Conservation (phyloP, 2,329 filamentous ascomycete genomes). For the Fusarium sulawesiense region DNA sequence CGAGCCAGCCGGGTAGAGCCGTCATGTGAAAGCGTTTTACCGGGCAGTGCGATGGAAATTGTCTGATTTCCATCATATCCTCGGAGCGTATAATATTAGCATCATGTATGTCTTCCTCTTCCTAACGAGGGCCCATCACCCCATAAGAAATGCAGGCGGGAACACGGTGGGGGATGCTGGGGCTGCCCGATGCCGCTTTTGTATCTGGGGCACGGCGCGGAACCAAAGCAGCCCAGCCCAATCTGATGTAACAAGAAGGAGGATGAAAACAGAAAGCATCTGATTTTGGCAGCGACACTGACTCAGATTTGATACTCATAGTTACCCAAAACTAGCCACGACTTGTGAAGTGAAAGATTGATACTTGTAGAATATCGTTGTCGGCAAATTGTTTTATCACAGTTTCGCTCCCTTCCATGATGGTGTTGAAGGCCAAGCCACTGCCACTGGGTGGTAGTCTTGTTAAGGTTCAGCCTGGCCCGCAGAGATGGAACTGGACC, state of each 20-base stretch:
- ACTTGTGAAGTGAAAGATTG: neutral
- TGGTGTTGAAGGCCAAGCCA: slow-evolving; percentile 3
- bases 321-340: neutral
- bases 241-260: slow-evolving; percentile 18
- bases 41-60: slow-evolving; percentile 7
- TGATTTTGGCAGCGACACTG: neutral
- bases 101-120: slow-evolving; percentile 18
- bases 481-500: slow-evolving; percentile 14
- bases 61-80: slow-evolving; percentile 37
- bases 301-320: neutral
- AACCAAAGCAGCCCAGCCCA: slow-evolving; percentile 22
- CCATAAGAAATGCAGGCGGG: slow-evolving; percentile 33
- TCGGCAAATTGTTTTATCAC: neutral
- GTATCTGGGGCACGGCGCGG: slow-evolving; percentile 15
- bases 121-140: slow-evolving; percentile 21
- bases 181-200: slow-evolving; percentile 23
- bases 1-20: slow-evolving; percentile 7
- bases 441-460: neutral
- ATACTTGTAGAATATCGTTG: neutral
- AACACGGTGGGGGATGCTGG: slow-evolving; percentile 27
- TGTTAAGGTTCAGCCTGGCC: slow-evolving; percentile 25
- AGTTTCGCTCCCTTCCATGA: neutral
- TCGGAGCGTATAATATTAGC: slow-evolving; percentile 5
- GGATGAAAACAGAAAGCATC: slow-evolving; percentile 7
- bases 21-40: neutral